Conservation (phyloP, 805 yeast genomes). For the Ogataea dorogensis region DNA sequence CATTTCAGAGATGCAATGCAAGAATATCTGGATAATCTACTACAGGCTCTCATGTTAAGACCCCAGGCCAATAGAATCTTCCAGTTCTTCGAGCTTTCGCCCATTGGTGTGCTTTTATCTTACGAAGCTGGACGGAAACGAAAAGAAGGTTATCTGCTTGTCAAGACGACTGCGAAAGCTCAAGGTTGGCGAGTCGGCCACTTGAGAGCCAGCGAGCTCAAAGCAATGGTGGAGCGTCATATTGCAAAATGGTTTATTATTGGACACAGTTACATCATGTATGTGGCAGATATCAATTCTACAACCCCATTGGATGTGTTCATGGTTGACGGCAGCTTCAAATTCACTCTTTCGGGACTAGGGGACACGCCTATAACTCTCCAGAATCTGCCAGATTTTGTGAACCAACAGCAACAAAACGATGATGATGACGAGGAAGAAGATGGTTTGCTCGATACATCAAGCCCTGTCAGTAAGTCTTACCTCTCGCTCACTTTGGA, state of each 20-base stretch:
- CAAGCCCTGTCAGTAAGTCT: conserved; percentile 33
- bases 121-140: conserved; percentile 81
- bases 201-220: conserved; percentile 70
- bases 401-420: conserved; percentile 19
- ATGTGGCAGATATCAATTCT: conserved; percentile 81
- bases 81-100: conserved; percentile 87
- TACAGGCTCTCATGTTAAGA: conserved; percentile 57
- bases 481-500: conserved; percentile 62
- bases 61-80: conserved; percentile 83
- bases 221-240: conserved; percentile 87
- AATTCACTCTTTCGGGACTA: conserved; percentile 49
- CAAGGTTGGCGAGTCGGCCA: conserved; percentile 98
- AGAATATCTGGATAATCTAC: conserved; percentile 62
- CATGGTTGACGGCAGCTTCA: conserved; percentile 76
- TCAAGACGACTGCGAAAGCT: conserved; percentile 77
- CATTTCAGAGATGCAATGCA: conserved; percentile 52
- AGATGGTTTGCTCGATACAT: conserved; percentile 27
- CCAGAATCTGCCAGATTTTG: conserved; percentile 18
- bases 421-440: conserved; percentile 38
- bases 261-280: conserved; percentile 78
- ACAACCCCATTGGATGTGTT: conserved; percentile 91
- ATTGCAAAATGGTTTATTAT: conserved; percentile 90
- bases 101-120: conserved; percentile 77
- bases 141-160: conserved; percentile 81
- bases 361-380: conserved; percentile 28